phyloP scores from a whole-genome alignment of 2,329 filamentous ascomycete genomes.

The Xylaria sp. region DNA sequence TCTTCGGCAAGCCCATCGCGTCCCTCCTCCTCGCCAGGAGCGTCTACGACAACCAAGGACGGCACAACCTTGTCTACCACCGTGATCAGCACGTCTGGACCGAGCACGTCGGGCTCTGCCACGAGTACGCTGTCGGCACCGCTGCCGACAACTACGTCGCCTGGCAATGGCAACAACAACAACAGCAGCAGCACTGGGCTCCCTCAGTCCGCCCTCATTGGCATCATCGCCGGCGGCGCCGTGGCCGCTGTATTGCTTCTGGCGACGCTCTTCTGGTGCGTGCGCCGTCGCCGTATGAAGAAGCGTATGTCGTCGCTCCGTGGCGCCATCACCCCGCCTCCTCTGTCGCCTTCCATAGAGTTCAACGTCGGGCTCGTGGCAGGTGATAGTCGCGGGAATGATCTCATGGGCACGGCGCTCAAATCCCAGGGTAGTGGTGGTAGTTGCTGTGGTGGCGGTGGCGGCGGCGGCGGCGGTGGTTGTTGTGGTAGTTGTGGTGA shows the following conservation, averaged over 20 bases:
- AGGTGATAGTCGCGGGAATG: conserved; percentile 14
- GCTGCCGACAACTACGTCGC: conserved; percentile 10
- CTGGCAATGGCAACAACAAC: no score
- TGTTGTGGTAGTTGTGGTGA: no score
- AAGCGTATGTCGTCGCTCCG: conserved; percentile 40
- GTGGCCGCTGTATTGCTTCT: conserved; percentile 36
- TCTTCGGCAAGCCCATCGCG: conserved; percentile 5
- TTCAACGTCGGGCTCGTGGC: conserved; percentile 33
- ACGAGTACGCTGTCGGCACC: conserved; percentile 16
- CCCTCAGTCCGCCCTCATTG: conserved; percentile 37
- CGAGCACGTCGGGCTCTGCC: neutral
- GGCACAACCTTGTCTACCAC: conserved; percentile 20
- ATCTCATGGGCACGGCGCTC: conserved; percentile 32
- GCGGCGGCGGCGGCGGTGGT: no score
- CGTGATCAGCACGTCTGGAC: conserved; percentile 12
- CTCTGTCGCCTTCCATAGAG: neutral
- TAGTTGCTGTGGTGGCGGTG: conserved; percentile 41
- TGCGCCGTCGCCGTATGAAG: conserved; percentile 43
- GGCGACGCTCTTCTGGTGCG: conserved; percentile 39
- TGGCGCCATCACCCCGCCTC: conserved; percentile 4
- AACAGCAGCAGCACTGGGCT: neutral
- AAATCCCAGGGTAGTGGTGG: conserved; percentile 10
- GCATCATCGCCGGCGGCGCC: conserved; percentile 39
- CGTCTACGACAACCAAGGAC: conserved; percentile 14
- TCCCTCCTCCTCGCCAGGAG: conserved; percentile 9